Evolutionary conservation across 768 basidiomycete genomes (phyloP).

Genomic region (Suillus discolor): DNA sequence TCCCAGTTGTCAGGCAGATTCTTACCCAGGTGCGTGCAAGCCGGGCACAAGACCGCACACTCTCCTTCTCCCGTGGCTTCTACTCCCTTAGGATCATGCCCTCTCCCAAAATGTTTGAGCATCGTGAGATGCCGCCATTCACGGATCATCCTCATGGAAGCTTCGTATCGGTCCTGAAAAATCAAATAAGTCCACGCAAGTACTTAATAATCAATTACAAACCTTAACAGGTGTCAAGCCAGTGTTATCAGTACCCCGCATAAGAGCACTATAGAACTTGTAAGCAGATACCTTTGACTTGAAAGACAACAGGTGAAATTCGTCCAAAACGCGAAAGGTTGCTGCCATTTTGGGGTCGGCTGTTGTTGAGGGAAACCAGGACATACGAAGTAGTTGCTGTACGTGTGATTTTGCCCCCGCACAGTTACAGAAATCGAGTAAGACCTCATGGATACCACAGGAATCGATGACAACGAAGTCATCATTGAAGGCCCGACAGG

Average conservation of each 20-base stretch:
- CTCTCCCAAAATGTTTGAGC: too few species aligned
- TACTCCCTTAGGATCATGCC: too few species aligned
- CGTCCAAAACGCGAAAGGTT: conserved; percentile 19
- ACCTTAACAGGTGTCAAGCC: conserved; percentile 15
- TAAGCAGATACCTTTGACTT: conserved; percentile 29
- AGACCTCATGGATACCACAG: conserved; percentile 18
- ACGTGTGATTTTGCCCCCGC: background rate
- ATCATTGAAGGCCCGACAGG: too few species aligned
- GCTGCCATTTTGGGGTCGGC: background rate
- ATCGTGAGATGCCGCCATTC: too few species aligned
- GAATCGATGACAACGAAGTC: conserved; percentile 23
- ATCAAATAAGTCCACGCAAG: too few species aligned
- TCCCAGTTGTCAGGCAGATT: too few species aligned
- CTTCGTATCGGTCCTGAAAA: too few species aligned
- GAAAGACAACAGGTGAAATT: conserved; percentile 30
- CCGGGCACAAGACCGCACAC: too few species aligned
- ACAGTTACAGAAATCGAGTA: conserved; percentile 20
- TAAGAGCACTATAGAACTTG: conserved; percentile 30
- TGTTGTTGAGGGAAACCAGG: conserved; percentile 14
- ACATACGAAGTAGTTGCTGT: conserved; percentile 13
- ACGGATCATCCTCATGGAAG: too few species aligned
- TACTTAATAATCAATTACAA: background rate
- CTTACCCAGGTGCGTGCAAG: too few species aligned
- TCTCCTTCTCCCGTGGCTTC: too few species aligned
- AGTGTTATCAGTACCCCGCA: conserved; percentile 28